phyloP scores from a whole-genome alignment of 768 basidiomycete genomes.

The Tylopilus vinaceipallidus region DNA sequence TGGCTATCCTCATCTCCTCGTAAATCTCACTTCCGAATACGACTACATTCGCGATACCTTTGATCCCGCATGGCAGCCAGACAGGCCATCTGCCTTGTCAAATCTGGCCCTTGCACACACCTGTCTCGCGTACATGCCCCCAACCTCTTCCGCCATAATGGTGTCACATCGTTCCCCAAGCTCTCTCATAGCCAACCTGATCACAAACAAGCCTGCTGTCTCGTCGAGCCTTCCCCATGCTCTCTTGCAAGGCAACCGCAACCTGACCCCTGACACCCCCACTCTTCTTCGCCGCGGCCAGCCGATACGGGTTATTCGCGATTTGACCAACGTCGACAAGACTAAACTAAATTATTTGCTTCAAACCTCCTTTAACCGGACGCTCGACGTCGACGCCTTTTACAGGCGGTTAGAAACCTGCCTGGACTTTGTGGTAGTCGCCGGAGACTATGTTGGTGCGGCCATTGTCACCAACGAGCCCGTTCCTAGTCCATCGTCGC shows the following conservation, averaged over 20 bases:
- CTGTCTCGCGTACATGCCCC: slow-evolving; percentile 91
- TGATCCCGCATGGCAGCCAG: slow-evolving; percentile 65
- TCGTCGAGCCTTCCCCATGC: slow-evolving; percentile 95
- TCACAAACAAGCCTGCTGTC: slow-evolving; percentile 96
- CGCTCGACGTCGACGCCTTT: slow-evolving; percentile 69
- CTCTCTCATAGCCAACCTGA: slow-evolving; percentile 93
- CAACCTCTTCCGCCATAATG: slow-evolving; percentile 91
- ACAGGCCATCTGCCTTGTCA: slow-evolving; percentile 81
- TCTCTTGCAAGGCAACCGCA: slow-evolving; percentile 80
- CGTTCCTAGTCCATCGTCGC: slow-evolving; percentile 29
- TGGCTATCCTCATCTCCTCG: slow-evolving; percentile 91
- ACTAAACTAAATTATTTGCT: slow-evolving; percentile 75
- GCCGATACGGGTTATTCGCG: slow-evolving; percentile 79
- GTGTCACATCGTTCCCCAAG: slow-evolving; percentile 96
- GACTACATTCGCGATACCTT: slow-evolving; percentile 86
- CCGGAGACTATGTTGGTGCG: slow-evolving; percentile 93
- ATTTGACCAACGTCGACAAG: slow-evolving; percentile 67
- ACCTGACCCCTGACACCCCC: slow-evolving; percentile 86
- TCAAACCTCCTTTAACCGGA: slow-evolving; percentile 81
- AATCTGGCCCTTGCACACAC: slow-evolving; percentile 84
- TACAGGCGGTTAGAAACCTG: slow-evolving; percentile 71
- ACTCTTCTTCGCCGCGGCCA: slow-evolving; percentile 89
- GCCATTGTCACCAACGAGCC: slow-evolving; percentile 83
- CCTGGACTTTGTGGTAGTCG: slow-evolving; percentile 90
- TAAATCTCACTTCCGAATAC: slow-evolving; percentile 90